A percentile compares a stretch with the other conserved stretches of the same genome.
These are phyloP conservation scores for Mortierella sp. DNA, from an alignment of 371 early-diverging fungal genomes.

Conservation along the genomic window DNA sequence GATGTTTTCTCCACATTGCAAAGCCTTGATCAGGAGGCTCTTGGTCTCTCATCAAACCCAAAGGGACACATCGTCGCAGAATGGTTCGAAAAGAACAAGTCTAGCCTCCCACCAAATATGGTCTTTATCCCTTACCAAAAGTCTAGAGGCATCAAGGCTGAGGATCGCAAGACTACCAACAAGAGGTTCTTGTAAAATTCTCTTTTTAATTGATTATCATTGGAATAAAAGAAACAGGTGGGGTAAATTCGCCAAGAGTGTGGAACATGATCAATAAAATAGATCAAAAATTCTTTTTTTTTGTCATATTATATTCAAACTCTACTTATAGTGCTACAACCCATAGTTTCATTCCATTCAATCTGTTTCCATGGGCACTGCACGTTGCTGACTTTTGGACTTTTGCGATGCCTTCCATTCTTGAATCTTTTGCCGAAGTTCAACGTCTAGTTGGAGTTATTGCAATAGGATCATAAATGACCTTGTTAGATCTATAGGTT, in stretches of 20 bases:
- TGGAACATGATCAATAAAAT: too few relatives aligned
- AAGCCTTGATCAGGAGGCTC: conserved; percentile 13
- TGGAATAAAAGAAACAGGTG: too few relatives aligned
- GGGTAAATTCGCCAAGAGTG: too few relatives aligned
- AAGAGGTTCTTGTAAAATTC: conserved; percentile 44
- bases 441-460: conserved; percentile 19
- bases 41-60: conserved; percentile 18
- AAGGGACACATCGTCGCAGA: conserved; percentile 55
- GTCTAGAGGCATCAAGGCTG: conserved; percentile 36
- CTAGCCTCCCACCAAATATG: conserved; percentile 38
- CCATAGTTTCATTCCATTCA: neutral
- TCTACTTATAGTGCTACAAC: too few relatives aligned
- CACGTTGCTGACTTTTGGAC: conserved; percentile 19
- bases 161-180: conserved; percentile 49
- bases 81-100: conserved; percentile 52
- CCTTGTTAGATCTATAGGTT: neutral
- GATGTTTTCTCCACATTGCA: conserved; percentile 29
- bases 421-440: conserved; percentile 45
- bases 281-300: too few relatives aligned
- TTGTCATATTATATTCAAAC: too few relatives aligned
- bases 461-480: neutral
- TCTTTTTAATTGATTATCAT: too few relatives aligned
- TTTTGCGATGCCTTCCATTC: conserved; percentile 44
- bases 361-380: conserved; percentile 25
- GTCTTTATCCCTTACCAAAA: conserved; percentile 51